Conservation (phyloP, 371 early-diverging fungal species). For the Fennellomyces sp. region DNA sequence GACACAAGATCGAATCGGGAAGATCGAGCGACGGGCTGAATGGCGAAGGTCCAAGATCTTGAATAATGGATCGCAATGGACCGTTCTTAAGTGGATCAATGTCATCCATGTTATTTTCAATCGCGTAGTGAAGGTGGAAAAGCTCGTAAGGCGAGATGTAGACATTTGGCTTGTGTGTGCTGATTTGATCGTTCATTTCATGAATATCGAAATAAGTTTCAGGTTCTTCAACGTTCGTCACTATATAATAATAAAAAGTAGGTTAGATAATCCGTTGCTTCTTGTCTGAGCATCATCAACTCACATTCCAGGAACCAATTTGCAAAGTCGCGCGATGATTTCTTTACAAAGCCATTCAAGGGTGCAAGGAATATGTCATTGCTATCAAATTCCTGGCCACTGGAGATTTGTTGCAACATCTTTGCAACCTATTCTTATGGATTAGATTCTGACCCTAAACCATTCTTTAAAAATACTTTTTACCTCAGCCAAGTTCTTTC, state of each 20-base stretch:
- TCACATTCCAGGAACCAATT: constrained; percentile 76
- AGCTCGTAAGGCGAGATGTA: constrained; percentile 90
- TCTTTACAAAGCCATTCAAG: constrained; percentile 79
- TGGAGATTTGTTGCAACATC: constrained; percentile 91
- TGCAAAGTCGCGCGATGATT: constrained; percentile 75
- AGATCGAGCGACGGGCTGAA: constrained; percentile 52
- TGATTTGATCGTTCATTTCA: constrained; percentile 84
- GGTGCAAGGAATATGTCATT: constrained; percentile 77
- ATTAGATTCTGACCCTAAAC: background rate
- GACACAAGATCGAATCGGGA: constrained; percentile 67
- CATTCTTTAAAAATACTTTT: too few species aligned
- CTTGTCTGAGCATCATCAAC: constrained; percentile 3
- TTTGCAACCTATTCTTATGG: constrained; percentile 73
- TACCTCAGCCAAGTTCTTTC: constrained; percentile 93
- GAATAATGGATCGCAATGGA: constrained; percentile 76
- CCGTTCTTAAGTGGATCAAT: constrained; percentile 68
- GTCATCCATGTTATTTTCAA: constrained; percentile 76
- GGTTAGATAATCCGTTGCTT: background rate
- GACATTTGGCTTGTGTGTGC: constrained; percentile 84
- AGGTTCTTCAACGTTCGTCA: constrained; percentile 82
- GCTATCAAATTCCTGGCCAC: constrained; percentile 72
- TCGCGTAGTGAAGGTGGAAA: constrained; percentile 81
- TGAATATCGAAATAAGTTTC: constrained; percentile 92
- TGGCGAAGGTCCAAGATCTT: constrained; percentile 85
- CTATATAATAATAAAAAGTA: constrained; percentile 27